Evolutionary conservation across 1,284 basidiomycete genomes (phyloP).

Genomic region (Malassezia sympodialis): DNA sequence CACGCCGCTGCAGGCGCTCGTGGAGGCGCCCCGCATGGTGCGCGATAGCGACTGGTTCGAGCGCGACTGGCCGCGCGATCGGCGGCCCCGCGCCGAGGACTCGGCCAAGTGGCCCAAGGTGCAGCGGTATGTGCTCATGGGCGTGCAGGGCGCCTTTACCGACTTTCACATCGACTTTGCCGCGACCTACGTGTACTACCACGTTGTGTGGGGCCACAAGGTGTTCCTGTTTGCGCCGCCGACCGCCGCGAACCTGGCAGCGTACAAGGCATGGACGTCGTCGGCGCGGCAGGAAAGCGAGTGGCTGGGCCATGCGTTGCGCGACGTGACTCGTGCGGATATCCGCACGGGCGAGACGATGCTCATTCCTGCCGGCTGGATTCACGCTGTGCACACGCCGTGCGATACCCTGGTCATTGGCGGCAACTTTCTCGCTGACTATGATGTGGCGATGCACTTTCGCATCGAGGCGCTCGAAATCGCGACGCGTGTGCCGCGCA

Average conservation of each 20-base stretch:
- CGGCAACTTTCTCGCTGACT: conserved; percentile 60
- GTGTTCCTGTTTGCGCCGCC: conserved; percentile 86
- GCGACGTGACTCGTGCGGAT: conserved; percentile 75
- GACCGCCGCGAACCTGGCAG: conserved; percentile 73
- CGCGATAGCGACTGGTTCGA: conserved; percentile 93
- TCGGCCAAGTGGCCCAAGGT: conserved; percentile 69
- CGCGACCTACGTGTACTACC: conserved; percentile 25
- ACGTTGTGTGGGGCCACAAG: conserved; percentile 51
- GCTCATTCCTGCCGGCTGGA: conserved; percentile 64
- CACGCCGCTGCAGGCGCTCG: conserved; percentile 62
- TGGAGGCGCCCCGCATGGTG: conserved; percentile 62
- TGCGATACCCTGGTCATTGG: conserved; percentile 87
- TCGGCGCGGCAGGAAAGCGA: conserved; percentile 69
- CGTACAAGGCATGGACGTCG: conserved; percentile 65
- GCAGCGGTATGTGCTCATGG: conserved; percentile 90
- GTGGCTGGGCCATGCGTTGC: conserved; percentile 83
- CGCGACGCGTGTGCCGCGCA: conserved; percentile 80
- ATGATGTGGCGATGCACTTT: conserved; percentile 53
- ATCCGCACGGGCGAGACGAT: conserved; percentile 78
- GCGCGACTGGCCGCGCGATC: conserved; percentile 67
- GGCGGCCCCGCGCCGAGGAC: conserved; percentile 23
- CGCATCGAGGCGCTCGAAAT: conserved; percentile 82
- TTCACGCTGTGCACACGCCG: conserved; percentile 90
- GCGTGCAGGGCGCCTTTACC: conserved; percentile 64
- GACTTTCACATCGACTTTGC: conserved; percentile 50